Base-by-base conservation (phyloP, 106 monocot species). In the Phalaenopsis equestris region DNA sequence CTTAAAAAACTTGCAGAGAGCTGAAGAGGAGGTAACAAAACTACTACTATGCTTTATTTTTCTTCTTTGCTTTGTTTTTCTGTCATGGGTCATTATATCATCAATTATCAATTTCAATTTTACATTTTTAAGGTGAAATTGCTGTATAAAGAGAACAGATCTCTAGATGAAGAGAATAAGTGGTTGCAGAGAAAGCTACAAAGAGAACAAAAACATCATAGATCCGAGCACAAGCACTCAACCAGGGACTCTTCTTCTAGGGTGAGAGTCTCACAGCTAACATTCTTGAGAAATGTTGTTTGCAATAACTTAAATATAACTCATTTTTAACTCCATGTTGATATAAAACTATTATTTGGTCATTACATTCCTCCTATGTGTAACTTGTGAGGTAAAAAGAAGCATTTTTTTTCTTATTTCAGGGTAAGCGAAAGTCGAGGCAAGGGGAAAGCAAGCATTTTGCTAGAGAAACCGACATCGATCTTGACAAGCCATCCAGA, bases 141-240 rank as follows among this genome's bases (percentile, higher is more conserved):
- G 36, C 82, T 94, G 49, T 92, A 84, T 72, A 86, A 97, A 68
- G 94, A 97, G 75, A 94, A 92, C 43, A 94, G 56, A 55, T 58
- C 94, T 19, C 76, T 94, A 67, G 92, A 94, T 70, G 87, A 94
- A 78, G 87, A 86, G 78, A 97, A 94, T 79, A 97, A 92, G 83
- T 86, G 74, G 83, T 75, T 94, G 82, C 56, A 83, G 48, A 85
- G 67, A 45, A 78, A 85, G 23, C 65, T 92, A 43, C 81, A 84
- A 42, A 85, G 76, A 86, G 96, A 90, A 72, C 84, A 77, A 36
- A 67, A 80, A 36, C 77, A 39, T 58, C 85, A 84, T 19, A 85
- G 83, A 84, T 90, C 93, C 74, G 88, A 81, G 14, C 41, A 58
- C 46, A 90, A 86, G 79, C 56, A 78, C 18, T 93, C 89, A 19